A percentile compares a stretch with the other conserved stretches of the same genome.
Evolutionary conservation across 192 early-diverging fungal genomes (phyloP).

Genomic region (Lobosporangium transversale): DNA sequence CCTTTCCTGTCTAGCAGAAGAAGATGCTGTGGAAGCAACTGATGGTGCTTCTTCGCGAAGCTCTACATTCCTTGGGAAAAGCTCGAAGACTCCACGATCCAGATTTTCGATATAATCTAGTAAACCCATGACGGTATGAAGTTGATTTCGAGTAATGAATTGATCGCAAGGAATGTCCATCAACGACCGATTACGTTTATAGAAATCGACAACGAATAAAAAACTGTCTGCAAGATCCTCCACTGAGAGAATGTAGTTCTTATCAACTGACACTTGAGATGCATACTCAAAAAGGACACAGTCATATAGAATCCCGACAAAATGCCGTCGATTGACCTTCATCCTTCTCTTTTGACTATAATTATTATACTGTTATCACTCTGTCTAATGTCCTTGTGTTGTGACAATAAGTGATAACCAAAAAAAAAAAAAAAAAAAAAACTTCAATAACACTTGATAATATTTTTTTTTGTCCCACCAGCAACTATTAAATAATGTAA

Average conservation of each 20-base stretch:
- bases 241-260: constrained; percentile 15
- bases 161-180: constrained; percentile 51
- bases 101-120: constrained; percentile 45
- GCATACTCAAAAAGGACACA: constrained; percentile 42
- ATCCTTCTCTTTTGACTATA: constrained; percentile 17
- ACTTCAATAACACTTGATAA: too few species aligned
- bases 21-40: constrained; percentile 28
- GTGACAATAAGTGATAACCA: too few species aligned
- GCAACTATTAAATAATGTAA: too few species aligned
- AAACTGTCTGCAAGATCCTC: constrained; percentile 45
- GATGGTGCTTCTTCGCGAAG: constrained; percentile 37
- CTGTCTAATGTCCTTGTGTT: too few species aligned
- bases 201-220: constrained; percentile 43
- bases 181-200: constrained; percentile 34
- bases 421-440: too few species aligned
- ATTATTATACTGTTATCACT: too few species aligned
- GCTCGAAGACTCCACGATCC: constrained; percentile 36
- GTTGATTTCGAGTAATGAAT: constrained; percentile 39
- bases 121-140: constrained; percentile 36
- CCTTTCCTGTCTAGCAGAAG: constrained; percentile 18
- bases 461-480: too few species aligned
- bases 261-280: constrained; percentile 11
- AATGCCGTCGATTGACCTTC: constrained; percentile 44
- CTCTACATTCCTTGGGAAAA: constrained; percentile 29
- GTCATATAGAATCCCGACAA: constrained; percentile 45